A percentile compares a stretch with the other conserved stretches of the same genome.
Evolutionary conservation across 805 yeast species (phyloP).

Genomic region (Metschnikowia santaceciliae): DNA sequence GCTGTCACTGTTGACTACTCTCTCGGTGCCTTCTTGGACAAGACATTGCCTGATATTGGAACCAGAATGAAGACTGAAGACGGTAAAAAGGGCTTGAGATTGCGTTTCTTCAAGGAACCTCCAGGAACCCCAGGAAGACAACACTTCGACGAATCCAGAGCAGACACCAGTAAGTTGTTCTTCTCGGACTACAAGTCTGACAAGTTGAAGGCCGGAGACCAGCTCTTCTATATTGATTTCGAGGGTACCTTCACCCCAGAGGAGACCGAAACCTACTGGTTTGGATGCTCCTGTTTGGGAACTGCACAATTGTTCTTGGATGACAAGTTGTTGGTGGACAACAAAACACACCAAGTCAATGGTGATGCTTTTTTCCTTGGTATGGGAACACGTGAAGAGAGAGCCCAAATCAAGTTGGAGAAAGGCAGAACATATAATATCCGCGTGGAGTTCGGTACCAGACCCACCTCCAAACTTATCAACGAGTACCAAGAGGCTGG

Average conservation of each 20-base stretch:
- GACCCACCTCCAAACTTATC: conserved; percentile 30
- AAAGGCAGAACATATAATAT: conserved; percentile 45
- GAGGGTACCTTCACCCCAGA: conserved; percentile 45
- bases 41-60: conserved; percentile 30
- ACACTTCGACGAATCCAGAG: conserved; percentile 23
- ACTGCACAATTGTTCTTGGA: conserved; percentile 54
- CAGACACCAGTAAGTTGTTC: conserved; percentile 17
- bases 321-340: conserved; percentile 51
- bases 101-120: conserved; percentile 27
- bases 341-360: conserved; percentile 46
- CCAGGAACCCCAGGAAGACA: conserved; percentile 20
- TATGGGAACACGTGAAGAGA: conserved; percentile 51
- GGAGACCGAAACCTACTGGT: conserved; percentile 44
- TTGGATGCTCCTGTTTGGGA: conserved; percentile 52
- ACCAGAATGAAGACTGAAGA: conserved; percentile 16
- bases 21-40: conserved; percentile 32
- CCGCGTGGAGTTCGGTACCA: conserved; percentile 50
- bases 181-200: conserved; percentile 18
- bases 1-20: conserved; percentile 23
- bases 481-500: conserved; percentile 19
- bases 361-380: conserved; percentile 52
- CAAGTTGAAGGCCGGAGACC: conserved; percentile 13
- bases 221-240: conserved; percentile 41
- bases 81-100: conserved; percentile 26
- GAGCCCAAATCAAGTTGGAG: conserved; percentile 33